Evolutionary conservation across 805 yeast genomes (phyloP), one percentile per base, ranked within the genome.

Genomic region (Yarrowia phangngaensis): DNA sequence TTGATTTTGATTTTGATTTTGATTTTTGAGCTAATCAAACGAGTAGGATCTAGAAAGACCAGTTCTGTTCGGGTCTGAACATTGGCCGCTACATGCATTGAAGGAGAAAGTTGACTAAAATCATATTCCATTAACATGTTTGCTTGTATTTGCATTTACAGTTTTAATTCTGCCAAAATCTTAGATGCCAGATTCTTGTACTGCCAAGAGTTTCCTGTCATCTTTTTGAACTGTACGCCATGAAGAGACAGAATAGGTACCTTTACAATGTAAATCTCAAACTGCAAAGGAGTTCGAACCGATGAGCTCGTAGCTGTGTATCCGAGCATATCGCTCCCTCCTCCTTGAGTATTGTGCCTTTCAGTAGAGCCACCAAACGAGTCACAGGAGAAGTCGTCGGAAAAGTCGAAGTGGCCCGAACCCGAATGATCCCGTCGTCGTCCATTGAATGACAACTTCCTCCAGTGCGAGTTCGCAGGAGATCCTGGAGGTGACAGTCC

Each of bases 161-260:
- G 68, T 54, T 82, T 80, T 62, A 85, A 71, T 56, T 83, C 84
- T 52, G 74, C 73, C 64, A 89, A 74, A 41, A 89, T 83, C 63
- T 81, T 86, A 49, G 90, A 80, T 2, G 97, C 97, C 60, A 89
- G 71, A 8, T 88, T 81, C 70, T 90, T 89, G 68, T 89, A 89
- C 68, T 83, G 78, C 97, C 97, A 89, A 1, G 95, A 86, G 63
- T 90, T 88, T 60, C 97, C 97, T 51, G 84, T 75, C 22, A 89
- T 74, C 63, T 89, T 89, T 72, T 90, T 90, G 70, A 89, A 88
- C 64, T 90, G 97, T 38, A 89, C 89, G 65, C 97, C 97, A 56
- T 84, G 88, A 52, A 90, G 71, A 4, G 94, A 87, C 49, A 89
- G 84, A 56, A 89, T 73, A 35, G 95, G 95, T 38, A 89, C 94